phyloP scores from a whole-genome alignment of 2,329 filamentous ascomycete genomes.

The Colletotrichum viniferum region DNA sequence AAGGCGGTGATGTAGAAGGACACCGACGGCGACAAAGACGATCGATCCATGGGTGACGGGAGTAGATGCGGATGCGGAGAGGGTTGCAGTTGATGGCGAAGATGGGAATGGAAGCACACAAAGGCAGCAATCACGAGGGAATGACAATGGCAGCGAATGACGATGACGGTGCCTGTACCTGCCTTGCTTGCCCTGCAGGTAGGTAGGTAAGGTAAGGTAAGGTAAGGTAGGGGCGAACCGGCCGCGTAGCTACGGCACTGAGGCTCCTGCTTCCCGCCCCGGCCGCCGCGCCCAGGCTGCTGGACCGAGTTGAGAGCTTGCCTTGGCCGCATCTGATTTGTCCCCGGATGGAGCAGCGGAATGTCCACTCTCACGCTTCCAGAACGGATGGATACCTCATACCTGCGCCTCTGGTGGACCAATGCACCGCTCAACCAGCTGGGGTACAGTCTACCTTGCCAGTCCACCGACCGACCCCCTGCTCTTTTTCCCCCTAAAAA shows the following conservation, averaged over 20 bases:
- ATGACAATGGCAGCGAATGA: background rate
- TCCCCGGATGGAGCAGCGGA: slow-evolving; percentile 11
- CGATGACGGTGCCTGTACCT: background rate
- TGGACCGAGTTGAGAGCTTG: background rate
- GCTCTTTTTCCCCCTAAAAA: slow-evolving; percentile 11
- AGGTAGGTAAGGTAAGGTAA: background rate
- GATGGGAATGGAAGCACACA: background rate
- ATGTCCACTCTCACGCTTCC: background rate
- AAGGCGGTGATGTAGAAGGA: background rate
- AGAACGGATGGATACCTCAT: background rate
- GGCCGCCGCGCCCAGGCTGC: slow-evolving; percentile 1
- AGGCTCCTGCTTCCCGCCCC: background rate
- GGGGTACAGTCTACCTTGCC: background rate
- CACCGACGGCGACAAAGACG: background rate
- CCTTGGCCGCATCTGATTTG: background rate
- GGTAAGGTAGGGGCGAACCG: slow-evolving; percentile 5
- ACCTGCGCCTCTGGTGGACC: background rate
- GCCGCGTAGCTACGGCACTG: slow-evolving; percentile 19
- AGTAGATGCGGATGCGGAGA: background rate
- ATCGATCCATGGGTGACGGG: background rate
- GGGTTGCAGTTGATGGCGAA: background rate
- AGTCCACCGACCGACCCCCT: background rate
- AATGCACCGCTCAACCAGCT: background rate
- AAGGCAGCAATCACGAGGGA: background rate
- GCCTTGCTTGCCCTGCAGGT: background rate